phyloP scores from a whole-genome alignment of 1,139 yeast genomes.

The Geotrichum candidum region DNA sequence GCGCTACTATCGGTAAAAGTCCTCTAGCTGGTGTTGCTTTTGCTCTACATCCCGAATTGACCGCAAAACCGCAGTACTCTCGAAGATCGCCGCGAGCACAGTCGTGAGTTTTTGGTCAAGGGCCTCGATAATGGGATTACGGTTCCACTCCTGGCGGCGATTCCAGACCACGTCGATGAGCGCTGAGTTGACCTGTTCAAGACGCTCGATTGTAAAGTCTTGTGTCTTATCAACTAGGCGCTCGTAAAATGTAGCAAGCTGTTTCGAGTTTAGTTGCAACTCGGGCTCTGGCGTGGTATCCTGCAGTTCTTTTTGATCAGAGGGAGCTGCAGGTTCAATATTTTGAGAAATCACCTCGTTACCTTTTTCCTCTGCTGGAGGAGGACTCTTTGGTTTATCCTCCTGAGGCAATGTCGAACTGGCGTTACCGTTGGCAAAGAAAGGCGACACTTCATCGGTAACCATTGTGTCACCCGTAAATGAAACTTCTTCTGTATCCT shows the following conservation, averaged over 20 bases:
- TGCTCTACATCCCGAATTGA: not conserved
- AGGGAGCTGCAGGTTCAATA: not conserved
- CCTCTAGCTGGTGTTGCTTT: not conserved
- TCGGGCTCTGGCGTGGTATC: not conserved
- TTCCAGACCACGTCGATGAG: constrained; percentile 74
- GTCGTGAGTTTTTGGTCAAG: constrained; percentile 20
- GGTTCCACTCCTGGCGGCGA: constrained; percentile 61
- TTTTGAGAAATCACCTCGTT: not conserved
- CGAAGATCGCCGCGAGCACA: constrained; percentile 18
- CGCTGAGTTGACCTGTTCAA: constrained; percentile 71
- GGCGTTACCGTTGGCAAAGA: not conserved
- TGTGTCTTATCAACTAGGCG: constrained; percentile 41
- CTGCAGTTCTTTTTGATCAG: not conserved
- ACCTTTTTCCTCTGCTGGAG: not conserved
- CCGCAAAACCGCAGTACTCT: not conserved
- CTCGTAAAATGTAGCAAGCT: constrained; percentile 23
- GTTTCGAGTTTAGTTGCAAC: not conserved
- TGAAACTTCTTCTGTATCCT: not conserved
- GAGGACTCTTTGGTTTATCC: not conserved
- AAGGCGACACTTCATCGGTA: not conserved
- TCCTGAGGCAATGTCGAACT: not conserved
- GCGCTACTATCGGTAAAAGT: not conserved
- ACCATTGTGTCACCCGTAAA: not conserved
- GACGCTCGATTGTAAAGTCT: constrained; percentile 53
- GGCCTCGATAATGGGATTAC: constrained; percentile 36